These are phyloP conservation scores for Hanseniaspora lindneri DNA, from an alignment of 805 yeast species.

Conservation along the genomic window DNA sequence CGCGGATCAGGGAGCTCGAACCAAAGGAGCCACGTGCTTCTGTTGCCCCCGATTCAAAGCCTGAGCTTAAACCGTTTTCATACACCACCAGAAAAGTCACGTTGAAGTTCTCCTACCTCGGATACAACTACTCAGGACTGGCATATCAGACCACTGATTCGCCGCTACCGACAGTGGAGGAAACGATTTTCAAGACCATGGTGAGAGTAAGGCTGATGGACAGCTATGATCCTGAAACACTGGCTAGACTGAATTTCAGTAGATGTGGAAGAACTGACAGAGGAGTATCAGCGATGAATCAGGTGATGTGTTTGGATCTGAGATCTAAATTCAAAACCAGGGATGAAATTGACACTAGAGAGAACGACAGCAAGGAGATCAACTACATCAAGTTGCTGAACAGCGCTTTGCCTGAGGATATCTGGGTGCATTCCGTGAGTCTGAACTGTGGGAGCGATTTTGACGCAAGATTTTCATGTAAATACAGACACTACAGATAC, in stretches of 20 bases:
- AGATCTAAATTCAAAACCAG: slow-evolving; percentile 48
- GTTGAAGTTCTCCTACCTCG: slow-evolving; percentile 71
- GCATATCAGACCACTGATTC: slow-evolving; percentile 70
- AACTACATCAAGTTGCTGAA: slow-evolving; percentile 69
- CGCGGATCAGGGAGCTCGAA: slow-evolving; percentile 48
- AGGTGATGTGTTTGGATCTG: slow-evolving; percentile 70
- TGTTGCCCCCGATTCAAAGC: slow-evolving; percentile 18
- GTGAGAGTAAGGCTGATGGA: slow-evolving; percentile 53
- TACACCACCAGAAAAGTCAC: slow-evolving; percentile 66
- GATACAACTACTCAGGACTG: slow-evolving; percentile 90
- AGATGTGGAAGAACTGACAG: slow-evolving; percentile 91
- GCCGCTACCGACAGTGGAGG: slow-evolving; percentile 79
- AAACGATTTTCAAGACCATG: slow-evolving; percentile 59
- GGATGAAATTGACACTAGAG: slow-evolving; percentile 50
- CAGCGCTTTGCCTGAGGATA: slow-evolving; percentile 66
- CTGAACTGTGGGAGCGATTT: slow-evolving; percentile 71
- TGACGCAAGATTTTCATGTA: slow-evolving; percentile 88
- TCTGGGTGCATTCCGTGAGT: slow-evolving; percentile 69
- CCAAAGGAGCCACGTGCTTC: background rate
- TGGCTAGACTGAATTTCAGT: slow-evolving; percentile 40
- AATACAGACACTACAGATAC: slow-evolving; percentile 75
- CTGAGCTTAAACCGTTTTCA: slow-evolving; percentile 43
- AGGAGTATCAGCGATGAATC: slow-evolving; percentile 96
- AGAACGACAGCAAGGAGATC: slow-evolving; percentile 53
- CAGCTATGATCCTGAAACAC: slow-evolving; percentile 32